These are phyloP conservation scores for Verruconis gallopava DNA, from an alignment of 2,329 filamentous ascomycete species.

Conservation along the genomic window DNA sequence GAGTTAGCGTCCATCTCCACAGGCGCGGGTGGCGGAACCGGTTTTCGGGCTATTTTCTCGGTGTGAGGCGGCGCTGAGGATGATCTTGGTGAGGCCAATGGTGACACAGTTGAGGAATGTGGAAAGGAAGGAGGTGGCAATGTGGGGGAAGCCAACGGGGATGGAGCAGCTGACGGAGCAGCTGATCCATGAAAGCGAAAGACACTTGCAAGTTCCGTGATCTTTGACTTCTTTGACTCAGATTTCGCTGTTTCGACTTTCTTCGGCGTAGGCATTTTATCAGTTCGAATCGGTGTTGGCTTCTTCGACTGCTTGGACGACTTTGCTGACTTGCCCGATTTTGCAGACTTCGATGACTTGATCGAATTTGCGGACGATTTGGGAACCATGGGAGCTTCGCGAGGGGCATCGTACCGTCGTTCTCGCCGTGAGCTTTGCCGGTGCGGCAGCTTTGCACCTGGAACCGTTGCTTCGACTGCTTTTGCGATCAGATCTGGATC, in stretches of 20 bases:
- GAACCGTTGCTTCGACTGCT: not conserved
- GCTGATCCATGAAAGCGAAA: not conserved
- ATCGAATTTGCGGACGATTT: not conserved
- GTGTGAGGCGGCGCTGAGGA: not conserved
- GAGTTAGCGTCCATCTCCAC: not conserved
- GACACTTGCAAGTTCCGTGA: not conserved
- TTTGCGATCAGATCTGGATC: not conserved
- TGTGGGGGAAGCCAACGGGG: not conserved
- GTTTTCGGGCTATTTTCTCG: not conserved
- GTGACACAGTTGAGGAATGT: not conserved
- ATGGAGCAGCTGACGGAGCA: not conserved
- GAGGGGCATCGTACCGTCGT: not conserved
- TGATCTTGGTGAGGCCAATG: not conserved
- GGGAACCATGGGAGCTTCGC: not conserved
- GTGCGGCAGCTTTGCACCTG: not conserved
- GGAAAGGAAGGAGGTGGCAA: not conserved
- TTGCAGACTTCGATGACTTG: not conserved
- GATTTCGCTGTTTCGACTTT: not conserved
- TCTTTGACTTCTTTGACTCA: not conserved
- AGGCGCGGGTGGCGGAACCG: not conserved
- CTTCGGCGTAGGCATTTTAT: not conserved
- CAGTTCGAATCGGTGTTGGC: not conserved
- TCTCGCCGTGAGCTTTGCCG: not conserved
- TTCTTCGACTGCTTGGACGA: not conserved
- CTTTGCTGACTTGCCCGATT: not conserved